Evolutionary conservation across 352 stramenopile genomes (phyloP), one percentile per base, ranked within the genome.

Genomic region (Globisporangium middletonii): DNA sequence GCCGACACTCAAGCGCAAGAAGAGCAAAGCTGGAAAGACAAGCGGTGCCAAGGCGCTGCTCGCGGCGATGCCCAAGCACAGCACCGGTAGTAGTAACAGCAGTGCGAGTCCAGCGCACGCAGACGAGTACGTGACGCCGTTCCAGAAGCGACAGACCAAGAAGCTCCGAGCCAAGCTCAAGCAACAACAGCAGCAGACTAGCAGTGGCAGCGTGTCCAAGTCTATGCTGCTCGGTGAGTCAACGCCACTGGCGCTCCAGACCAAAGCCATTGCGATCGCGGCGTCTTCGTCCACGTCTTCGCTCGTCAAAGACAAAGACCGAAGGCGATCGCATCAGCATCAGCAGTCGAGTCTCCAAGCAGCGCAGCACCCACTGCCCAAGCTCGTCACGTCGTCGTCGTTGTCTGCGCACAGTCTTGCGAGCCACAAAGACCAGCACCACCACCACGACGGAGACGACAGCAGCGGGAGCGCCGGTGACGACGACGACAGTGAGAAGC

Each of bases 171-270:
- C 61, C 41, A 80, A 83, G 60, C 50, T 67, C 19, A 67, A 75
- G 49, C 48, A 35, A 8, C 50, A 43, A 23, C 69, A 80, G 51
- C 68, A 78, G 23, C 63, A 71, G 42, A 28, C 19, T 51, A 30
- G 41, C 53, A 60, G 33, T 53, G 56, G 26, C 23, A 30, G 27
- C 16, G 63, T 83, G 6, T 73, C 73, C 26, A 77, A 81, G 43
- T 69, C 73, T 11, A 86, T 86, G n/a, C 60, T 86, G 19, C 55
- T 86, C 38, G 57, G 66, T 0, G 75, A 86, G 35, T 35, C 67
- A 13, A n/a, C 33, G 3, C n/a, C 38, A 19, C 16, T 48, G 45
- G 53, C 56, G 23, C 49, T 72, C 3, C 55, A 55, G 47, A 26
- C 65, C 27, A 69, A 64, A 44, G 47, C 61, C n/a, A 35, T 71